phyloP scores from a whole-genome alignment of 2,329 filamentous ascomycete genomes.

The Macroventuria anomochaeta region DNA sequence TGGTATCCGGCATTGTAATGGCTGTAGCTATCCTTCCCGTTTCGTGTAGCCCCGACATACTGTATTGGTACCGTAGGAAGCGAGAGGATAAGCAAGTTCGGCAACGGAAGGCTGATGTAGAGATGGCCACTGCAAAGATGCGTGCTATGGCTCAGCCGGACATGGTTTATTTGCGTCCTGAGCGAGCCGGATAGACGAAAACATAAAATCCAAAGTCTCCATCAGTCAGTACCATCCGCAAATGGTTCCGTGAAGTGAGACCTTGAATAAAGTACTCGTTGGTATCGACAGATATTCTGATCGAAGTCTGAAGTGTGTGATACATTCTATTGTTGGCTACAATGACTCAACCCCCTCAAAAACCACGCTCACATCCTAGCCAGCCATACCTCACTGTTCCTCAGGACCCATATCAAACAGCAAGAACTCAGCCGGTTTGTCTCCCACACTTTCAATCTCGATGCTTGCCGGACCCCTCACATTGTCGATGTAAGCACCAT shows the following conservation, averaged over 20 bases:
- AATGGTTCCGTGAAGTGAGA: no score
- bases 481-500: conserved; percentile 76
- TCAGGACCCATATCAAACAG: conserved; percentile 57
- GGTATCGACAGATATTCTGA: neutral
- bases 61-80: neutral
- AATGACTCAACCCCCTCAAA: no score
- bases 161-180: neutral
- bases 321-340: neutral
- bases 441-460: conserved; percentile 56
- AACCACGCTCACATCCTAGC: no score
- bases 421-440: conserved; percentile 56
- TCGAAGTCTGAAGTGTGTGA: neutral
- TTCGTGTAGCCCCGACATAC: neutral
- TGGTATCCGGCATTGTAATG: neutral
- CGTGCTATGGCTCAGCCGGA: neutral
- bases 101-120: neutral
- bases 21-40: neutral
- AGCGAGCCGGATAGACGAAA: no score
- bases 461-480: conserved; percentile 53
- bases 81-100: neutral
- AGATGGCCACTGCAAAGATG: neutral
- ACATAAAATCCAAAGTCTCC: no score
- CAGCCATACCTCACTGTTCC: conserved; percentile 30
- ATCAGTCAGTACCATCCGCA: no score
- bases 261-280: no score